Percentiles rank a stretch among this genome's conserved stretches.
phyloP scores from a whole-genome alignment of 2,329 filamentous ascomycete genomes.

The Metarhizium robertsii region DNA sequence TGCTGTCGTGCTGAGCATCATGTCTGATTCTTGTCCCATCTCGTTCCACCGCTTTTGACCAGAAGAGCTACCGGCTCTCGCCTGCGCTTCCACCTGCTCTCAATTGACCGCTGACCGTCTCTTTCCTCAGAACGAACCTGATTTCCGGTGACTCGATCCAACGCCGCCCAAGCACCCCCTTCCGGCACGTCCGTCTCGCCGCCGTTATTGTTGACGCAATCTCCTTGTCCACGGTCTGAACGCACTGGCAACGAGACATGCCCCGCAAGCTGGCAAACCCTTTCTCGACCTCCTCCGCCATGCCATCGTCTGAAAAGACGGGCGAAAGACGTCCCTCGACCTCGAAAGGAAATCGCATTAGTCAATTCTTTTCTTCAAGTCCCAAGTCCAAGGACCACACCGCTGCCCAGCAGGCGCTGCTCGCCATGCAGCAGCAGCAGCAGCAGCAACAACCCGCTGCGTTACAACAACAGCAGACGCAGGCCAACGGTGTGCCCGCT shows the following conservation, averaged over 20 bases:
- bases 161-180: background rate
- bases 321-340: conserved; percentile 49
- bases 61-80: background rate
- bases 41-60: background rate
- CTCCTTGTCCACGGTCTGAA: background rate
- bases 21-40: background rate
- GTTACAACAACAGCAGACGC: conserved; percentile 6
- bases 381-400: conserved; percentile 64
- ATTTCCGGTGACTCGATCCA: conserved; percentile 1
- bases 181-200: background rate
- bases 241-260: conserved; percentile 31
- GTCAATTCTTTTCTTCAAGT: conserved; percentile 73
- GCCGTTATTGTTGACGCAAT: background rate
- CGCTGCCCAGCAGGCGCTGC: conserved; percentile 57
- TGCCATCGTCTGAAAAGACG: conserved; percentile 37
- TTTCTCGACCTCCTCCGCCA: conserved; percentile 41
- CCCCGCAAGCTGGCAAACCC: conserved; percentile 50
- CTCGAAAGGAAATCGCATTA: conserved; percentile 66
- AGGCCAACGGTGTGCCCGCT: conserved; percentile 38
- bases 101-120: background rate
- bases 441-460: conserved; percentile 8
- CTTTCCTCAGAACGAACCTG: background rate
- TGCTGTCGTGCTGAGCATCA: background rate
- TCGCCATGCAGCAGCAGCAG: conserved; percentile 53
- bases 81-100: background rate